These are phyloP conservation scores for Blastobotrys mokoenaii DNA, from an alignment of 805 yeast genomes.

Conservation along the genomic window DNA sequence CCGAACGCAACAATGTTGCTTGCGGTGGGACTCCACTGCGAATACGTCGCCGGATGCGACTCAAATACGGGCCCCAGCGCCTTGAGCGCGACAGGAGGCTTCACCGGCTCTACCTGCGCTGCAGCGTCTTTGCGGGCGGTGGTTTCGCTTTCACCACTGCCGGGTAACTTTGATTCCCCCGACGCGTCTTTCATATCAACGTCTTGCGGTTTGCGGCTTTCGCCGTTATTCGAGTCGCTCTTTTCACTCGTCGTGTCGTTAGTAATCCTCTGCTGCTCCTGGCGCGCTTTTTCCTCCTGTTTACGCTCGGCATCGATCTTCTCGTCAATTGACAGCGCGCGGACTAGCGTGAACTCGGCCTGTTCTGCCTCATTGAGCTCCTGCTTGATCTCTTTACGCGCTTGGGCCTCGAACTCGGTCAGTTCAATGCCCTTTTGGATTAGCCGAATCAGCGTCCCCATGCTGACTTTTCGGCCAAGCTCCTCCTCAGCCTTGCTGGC, in stretches of 20 bases:
- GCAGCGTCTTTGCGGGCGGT: not conserved
- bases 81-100: not conserved
- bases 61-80: not conserved
- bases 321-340: constrained; percentile 2
- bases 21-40: constrained; percentile 1
- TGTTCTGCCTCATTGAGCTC: constrained; percentile 1
- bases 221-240: not conserved
- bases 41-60: not conserved
- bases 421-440: constrained; percentile 82
- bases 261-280: not conserved
- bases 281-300: not conserved
- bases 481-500: constrained; percentile 49
- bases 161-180: constrained; percentile 1
- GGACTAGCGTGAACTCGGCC: constrained; percentile 4
- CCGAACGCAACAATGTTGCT: constrained; percentile 9
- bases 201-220: not conserved
- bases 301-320: not conserved
- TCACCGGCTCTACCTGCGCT: constrained; percentile 4
- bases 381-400: constrained; percentile 24
- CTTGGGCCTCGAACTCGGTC: constrained; percentile 57
- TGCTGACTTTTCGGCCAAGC: constrained; percentile 47
- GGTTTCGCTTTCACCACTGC: not conserved
- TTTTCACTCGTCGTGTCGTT: not conserved
- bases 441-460: constrained; percentile 72
- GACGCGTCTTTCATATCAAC: not conserved